Evolutionary conservation across 257 asterid species (phyloP), one percentile per base, ranked within the genome.

Genomic region (Capsicum baccatum): DNA sequence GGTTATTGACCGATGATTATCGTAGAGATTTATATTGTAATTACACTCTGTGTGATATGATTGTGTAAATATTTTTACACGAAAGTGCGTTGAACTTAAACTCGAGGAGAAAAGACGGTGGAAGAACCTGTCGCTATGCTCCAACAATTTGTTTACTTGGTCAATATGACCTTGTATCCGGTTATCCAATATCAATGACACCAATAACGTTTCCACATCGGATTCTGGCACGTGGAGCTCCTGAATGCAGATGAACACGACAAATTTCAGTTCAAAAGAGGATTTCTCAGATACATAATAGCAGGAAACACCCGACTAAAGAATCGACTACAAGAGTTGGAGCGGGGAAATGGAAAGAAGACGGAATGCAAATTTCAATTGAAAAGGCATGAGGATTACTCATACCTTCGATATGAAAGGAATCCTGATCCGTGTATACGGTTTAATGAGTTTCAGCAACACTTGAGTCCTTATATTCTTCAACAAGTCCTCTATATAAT

Each of bases 401-500:
- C 56, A 81, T 83, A 93, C 99, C 98, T 93, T 92, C 48, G 99
- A 96, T 90, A 96, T 96, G 85, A 96, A 96, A 79, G 98, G 99
- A 88, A 96, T 91, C 59, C 98, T 92, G 47, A 96, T 92, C 85
- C 97, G 91, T 62, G 99, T 96, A 87, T 96, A 96, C 79, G 99
- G 99, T 91, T 93, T 96, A 57, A 96, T 96, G 87, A 96, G 98
- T 91, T 94, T 96, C 55, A 96, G 95, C 93, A 96, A 86, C 89
- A 96, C 99, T 84, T 94, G 99, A 44, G 99, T 96, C 84, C 99
- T 91, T 86, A 96, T 97, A 84, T 96, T 96, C 92, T 92, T 96
- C 84, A 96, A 89, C 85, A 96, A 97, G 90, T 96, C 99, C 89
- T 96, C 98, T 48, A 96, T 94, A 91, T 96, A 96, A 85, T 93